These are phyloP conservation scores for Phytophthora sansomeana DNA, from an alignment of 352 stramenopile genomes.

Conservation along the genomic window DNA sequence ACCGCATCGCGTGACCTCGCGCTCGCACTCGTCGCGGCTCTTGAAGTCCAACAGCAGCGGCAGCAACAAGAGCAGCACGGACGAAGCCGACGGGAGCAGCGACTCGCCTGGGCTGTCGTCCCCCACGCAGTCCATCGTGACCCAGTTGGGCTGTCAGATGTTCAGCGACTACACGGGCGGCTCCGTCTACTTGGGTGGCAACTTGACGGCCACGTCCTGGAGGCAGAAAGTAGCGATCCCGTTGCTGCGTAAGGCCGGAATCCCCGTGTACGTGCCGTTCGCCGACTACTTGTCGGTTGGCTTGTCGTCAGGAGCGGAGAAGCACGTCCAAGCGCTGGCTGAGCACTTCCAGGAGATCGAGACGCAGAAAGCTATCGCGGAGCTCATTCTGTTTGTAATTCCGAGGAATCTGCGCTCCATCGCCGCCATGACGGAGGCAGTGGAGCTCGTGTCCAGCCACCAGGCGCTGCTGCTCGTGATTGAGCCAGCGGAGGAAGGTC, in stretches of 20 bases:
- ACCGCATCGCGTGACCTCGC: conserved; percentile 57
- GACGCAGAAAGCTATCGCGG: conserved; percentile 66
- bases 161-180: conserved; percentile 57
- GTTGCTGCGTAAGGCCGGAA: conserved; percentile 68
- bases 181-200: conserved; percentile 81
- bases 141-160: conserved; percentile 52
- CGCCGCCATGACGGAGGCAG: conserved; percentile 83
- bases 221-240: conserved; percentile 78
- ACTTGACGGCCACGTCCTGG: conserved; percentile 78
- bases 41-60: conserved; percentile 49
- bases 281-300: conserved; percentile 79
- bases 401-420: conserved; percentile 77
- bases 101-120: conserved; percentile 20
- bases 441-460: conserved; percentile 77
- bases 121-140: conserved; percentile 43
- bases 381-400: conserved; percentile 88
- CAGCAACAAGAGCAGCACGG: conserved; percentile 42
- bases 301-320: conserved; percentile 48
- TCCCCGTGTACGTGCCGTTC: conserved; percentile 81
- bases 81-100: conserved; percentile 37
- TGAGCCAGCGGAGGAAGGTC: conserved; percentile 72
- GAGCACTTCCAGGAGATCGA: conserved; percentile 71
- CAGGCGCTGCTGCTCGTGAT: conserved; percentile 83
- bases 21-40: conserved; percentile 68
- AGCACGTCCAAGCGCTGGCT: conserved; percentile 28